Base-by-base conservation (phyloP, 495 filamentous ascomycete genomes). In the Neurospora sp. region DNA sequence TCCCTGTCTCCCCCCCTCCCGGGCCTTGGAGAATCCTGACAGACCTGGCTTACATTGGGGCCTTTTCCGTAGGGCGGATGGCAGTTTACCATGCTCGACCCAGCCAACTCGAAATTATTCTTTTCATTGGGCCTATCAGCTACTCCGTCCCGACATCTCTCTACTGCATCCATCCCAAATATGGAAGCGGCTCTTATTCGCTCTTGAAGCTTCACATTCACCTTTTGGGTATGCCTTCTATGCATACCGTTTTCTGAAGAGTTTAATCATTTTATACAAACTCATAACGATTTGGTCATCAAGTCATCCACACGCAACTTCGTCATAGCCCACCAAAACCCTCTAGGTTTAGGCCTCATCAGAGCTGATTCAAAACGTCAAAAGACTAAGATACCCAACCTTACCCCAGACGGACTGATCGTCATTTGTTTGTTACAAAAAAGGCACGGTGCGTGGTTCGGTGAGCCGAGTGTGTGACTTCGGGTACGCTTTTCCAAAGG, bases 111-210 rank as follows among this genome's bases (percentile, higher is more conserved):
- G 54, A 66, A 8, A 66, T 66, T 35, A 2, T 66, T 66, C 14
- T 62, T 69, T 73, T 75, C 69, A 76, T 75, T 75, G 75, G 72
- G 38, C 37, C 76, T 38, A 16, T n/a, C 59, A 39, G 46, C 39
- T 75, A 72, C 70, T 73, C 74, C 72, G 73, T 7, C 76, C 70
- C 7, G 54, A 35, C 31, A 16, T 62, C 3, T 37, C 54, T 75
- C 14, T 69, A 40, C 74, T 71, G 71, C 69, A 71, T 41, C 76
- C 69, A 42, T 20, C 40, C 71, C 71, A 72, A 35, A 16, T 71
- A 70, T 75, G 70, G 71, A 70, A 72, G 70, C 73, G 35, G 59
- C 70, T 69, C 12, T 69, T 62, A 72, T 39, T 73, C 5, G 20
- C 48, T 27, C 48, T 27, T 54, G 20, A 27, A 27, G 20, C 20